Evolutionary conservation across 2,329 filamentous ascomycete genomes (phyloP).

Genomic region (Hypoxylon sp.): DNA sequence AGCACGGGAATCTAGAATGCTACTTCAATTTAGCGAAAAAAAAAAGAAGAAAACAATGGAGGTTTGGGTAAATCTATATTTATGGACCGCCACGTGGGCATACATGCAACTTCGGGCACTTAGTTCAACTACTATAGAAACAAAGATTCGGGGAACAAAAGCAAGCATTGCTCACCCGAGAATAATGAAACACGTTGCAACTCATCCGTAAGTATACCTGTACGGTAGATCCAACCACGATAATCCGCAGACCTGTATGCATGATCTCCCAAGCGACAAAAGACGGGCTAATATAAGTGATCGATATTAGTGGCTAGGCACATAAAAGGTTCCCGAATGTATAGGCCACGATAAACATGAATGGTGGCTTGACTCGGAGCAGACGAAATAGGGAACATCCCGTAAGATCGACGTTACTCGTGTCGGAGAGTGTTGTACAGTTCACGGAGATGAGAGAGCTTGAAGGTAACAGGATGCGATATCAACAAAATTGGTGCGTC

Average conservation of each 20-base stretch:
- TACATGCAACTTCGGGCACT: too few species aligned
- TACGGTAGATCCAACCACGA: neutral
- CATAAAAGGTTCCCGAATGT: neutral
- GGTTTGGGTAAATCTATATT: too few species aligned
- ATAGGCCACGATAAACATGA: neutral
- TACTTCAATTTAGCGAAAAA: too few species aligned
- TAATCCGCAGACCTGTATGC: neutral
- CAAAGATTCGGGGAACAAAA: too few species aligned
- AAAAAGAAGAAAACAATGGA: too few species aligned
- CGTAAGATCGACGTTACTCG: neutral
- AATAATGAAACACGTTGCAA: neutral
- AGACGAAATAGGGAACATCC: neutral
- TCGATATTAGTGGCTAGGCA: neutral
- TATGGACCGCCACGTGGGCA: too few species aligned
- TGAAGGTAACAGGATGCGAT: too few species aligned
- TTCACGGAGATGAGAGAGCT: neutral
- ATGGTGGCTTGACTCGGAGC: neutral
- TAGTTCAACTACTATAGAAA: too few species aligned
- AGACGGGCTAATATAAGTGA: neutral
- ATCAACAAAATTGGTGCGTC: too few species aligned
- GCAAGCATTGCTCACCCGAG: too few species aligned
- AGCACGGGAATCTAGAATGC: too few species aligned
- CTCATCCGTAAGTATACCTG: neutral
- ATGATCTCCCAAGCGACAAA: neutral
- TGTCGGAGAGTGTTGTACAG: neutral